Base-by-base conservation (phyloP, 192 early-diverging fungal species). In the Entomortierella chlamydospora region DNA sequence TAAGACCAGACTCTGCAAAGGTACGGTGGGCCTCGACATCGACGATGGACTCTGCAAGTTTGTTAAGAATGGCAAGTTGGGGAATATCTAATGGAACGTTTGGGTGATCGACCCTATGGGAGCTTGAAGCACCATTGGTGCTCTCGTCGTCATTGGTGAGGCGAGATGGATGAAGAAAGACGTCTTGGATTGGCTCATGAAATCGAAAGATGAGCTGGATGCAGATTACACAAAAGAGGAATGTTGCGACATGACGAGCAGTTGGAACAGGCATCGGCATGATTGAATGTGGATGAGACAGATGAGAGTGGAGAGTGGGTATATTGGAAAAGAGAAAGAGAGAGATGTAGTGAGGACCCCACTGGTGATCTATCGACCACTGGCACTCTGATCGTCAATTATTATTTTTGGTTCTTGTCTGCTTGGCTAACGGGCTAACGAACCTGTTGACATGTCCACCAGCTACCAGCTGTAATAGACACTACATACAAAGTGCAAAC, bases 21-120 rank as follows among this genome's bases (percentile, higher is more conserved):
- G 51, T 47, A 4, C 72, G 50, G n/a, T 55, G 37, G 2, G 57
- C 52, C 31, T 74, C 72, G 1, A 17, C 26, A 9, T 54, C 4
- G 20, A 53, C 57, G 29, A 74, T 74, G 4, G n/a, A 23, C 4
- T 45, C 57, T 22, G 59, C 17, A 11, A 74, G 28, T 39, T 74
- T 29, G 43, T 74, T 64, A 1, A 74, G 59, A 15, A 61, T 4
- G 10, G 4, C 57, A 23, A 61, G 29, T 2, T 61, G 39, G 4
- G 57, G 13, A 18, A 74, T 25, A 9, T 47, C 25, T 4, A 74
- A 29, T 11, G 72, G 72, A 6, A 71, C 53, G 30, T 26, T 50
- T 45, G 64, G 52, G 43, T 56, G 63, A 42, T 20, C 26, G 5
- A 33, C 28, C n/a, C 28, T 59, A 57, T 17, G 23, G 61, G 23